These are phyloP conservation scores for Diutina mesorugosa DNA, from an alignment of 1,139 yeast species.

Conservation along the genomic window DNA sequence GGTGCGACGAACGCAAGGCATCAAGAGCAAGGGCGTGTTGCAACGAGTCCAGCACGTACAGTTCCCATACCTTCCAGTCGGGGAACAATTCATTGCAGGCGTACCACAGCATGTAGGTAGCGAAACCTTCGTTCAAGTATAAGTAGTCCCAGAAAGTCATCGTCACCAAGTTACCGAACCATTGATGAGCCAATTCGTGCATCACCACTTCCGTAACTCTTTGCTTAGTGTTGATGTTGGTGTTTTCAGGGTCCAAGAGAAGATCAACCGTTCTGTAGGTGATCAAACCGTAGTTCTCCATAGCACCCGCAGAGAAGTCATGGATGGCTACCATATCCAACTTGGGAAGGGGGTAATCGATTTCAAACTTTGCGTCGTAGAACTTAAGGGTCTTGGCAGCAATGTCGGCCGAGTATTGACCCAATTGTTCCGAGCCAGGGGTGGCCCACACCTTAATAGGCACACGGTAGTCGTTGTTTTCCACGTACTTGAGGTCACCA, in stretches of 20 bases:
- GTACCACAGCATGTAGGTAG: conserved; percentile 79
- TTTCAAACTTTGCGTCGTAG: conserved; percentile 50
- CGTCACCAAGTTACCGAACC: conserved; percentile 88
- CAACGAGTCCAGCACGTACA: conserved; percentile 53
- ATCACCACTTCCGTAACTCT: conserved; percentile 81
- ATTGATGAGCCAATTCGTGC: conserved; percentile 87
- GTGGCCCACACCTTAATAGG: conserved; percentile 10
- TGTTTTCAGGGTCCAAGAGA: conserved; percentile 50
- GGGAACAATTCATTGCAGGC: conserved; percentile 70
- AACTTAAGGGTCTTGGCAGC: conserved; percentile 58
- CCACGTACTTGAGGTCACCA: conserved; percentile 66
- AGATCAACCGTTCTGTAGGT: conserved; percentile 74
- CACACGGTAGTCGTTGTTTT: conserved; percentile 13
- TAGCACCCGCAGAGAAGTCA: conserved; percentile 67
- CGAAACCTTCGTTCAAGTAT: conserved; percentile 87
- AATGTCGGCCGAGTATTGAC: conserved; percentile 27
- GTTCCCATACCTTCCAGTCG: conserved; percentile 78
- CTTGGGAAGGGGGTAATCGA: conserved; percentile 63
- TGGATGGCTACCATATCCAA: conserved; percentile 68
- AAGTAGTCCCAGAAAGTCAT: conserved; percentile 95
- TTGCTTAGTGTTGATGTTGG: conserved; percentile 56
- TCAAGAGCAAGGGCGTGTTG: conserved; percentile 65
- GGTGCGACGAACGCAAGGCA: conserved; percentile 66
- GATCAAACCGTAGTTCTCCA: conserved; percentile 87
- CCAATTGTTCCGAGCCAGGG: conserved; percentile 9